These are phyloP conservation scores for Medicago lupulina DNA, from an alignment of 306 rosid genomes.

Conservation along the genomic window DNA sequence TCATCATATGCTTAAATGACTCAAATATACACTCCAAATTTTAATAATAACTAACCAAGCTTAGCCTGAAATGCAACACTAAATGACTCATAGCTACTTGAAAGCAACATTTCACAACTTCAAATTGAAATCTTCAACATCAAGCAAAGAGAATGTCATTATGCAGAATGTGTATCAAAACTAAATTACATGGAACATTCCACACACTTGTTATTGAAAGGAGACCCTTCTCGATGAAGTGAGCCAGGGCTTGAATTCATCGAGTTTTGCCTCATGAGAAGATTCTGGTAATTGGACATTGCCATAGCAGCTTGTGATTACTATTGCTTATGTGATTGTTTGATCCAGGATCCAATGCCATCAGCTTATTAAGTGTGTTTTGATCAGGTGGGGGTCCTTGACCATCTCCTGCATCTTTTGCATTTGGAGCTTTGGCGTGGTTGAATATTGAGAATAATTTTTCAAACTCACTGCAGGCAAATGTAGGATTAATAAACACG, in stretches of 20 bases:
- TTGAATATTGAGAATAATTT: constrained; percentile 77
- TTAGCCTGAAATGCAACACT: too few relatives aligned
- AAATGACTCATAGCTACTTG: too few relatives aligned
- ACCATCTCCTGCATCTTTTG: constrained; percentile 93
- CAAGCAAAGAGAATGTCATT: too few relatives aligned
- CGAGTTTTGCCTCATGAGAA: constrained; percentile 79
- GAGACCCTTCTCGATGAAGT: constrained; percentile 81
- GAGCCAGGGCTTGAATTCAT: constrained; percentile 71
- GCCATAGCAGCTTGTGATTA: constrained; percentile 82
- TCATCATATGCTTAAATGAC: too few relatives aligned
- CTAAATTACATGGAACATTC: too few relatives aligned
- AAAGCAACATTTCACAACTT: too few relatives aligned
- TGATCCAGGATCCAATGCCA: constrained; percentile 77
- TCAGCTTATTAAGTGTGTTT: constrained; percentile 77
- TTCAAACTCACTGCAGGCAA: constrained; percentile 82
- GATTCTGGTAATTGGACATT: constrained; percentile 75
- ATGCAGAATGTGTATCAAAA: too few relatives aligned
- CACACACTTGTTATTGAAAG: constrained; percentile 76
- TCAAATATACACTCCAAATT: too few relatives aligned
- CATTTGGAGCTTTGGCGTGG: constrained; percentile 77
- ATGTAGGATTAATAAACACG: constrained; percentile 23
- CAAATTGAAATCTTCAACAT: too few relatives aligned
- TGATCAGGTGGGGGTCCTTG: constrained; percentile 91
- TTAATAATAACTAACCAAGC: too few relatives aligned
- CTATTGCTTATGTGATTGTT: constrained; percentile 65